phyloP scores from a whole-genome alignment of 2,329 filamentous ascomycete species.

The Thelonectria blattea region DNA sequence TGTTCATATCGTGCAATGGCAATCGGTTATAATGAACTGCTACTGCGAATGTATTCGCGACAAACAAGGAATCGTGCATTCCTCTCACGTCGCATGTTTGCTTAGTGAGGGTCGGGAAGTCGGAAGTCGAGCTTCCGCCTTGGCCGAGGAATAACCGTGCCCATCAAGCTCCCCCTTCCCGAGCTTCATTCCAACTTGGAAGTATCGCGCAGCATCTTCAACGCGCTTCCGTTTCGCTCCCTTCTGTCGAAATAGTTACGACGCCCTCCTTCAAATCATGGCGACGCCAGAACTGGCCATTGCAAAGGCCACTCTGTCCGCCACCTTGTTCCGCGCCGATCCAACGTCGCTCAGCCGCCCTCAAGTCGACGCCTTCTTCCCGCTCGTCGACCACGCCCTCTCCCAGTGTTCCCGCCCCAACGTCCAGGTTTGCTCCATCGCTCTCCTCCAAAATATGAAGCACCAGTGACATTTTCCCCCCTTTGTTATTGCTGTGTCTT shows the following conservation, averaged over 20 bases:
- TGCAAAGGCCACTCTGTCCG: conserved; percentile 78
- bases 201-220: background rate
- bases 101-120: background rate
- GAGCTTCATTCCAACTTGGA: background rate
- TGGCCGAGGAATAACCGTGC: background rate
- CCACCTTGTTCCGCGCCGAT: conserved; percentile 75
- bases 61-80: background rate
- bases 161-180: background rate
- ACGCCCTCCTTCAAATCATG: conserved; percentile 49
- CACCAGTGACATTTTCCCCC: conserved; percentile 6
- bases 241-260: background rate
- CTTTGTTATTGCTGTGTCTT: conserved; percentile 14
- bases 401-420: conserved; percentile 77
- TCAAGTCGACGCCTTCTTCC: conserved; percentile 73
- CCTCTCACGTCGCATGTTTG: background rate
- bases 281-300: conserved; percentile 75
- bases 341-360: conserved; percentile 71
- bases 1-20: too few species aligned
- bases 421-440: conserved; percentile 79
- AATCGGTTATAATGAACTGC: too few species aligned
- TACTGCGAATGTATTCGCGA: background rate
- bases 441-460: conserved; percentile 28
- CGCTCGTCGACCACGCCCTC: conserved; percentile 67
- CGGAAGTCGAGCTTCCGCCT: background rate
- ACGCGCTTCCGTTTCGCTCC: background rate